A percentile compares a stretch with the other conserved stretches of the same genome.
These are phyloP conservation scores for Grigorovia yakushimaensis DNA, from an alignment of 805 yeast species.

Conservation along the genomic window DNA sequence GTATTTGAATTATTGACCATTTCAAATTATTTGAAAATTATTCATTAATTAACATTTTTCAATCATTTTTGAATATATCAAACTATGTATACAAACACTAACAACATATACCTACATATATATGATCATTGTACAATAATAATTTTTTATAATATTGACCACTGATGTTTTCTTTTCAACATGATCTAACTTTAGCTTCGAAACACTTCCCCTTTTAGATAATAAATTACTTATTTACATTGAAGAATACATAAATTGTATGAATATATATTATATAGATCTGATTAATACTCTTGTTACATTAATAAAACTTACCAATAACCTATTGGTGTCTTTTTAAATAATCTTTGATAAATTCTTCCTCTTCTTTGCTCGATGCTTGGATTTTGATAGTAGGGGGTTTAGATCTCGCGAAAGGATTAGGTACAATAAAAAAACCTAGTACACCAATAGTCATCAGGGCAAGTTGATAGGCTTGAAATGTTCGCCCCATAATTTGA, in stretches of 20 bases:
- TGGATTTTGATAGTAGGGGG: conserved; percentile 58
- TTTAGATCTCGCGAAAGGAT: conserved; percentile 51
- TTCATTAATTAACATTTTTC: too few relatives aligned
- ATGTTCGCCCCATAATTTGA: conserved; percentile 71
- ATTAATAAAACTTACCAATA: too few relatives aligned
- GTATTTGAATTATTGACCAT: neutral
- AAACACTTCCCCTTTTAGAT: too few relatives aligned
- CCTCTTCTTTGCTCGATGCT: conserved; percentile 81
- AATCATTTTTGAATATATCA: too few relatives aligned
- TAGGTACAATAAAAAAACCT: conserved; percentile 53
- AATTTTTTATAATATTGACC: neutral
- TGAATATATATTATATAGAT: neutral
- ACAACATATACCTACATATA: neutral
- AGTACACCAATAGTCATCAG: conserved; percentile 71
- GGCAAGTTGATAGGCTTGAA: conserved; percentile 78
- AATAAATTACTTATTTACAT: neutral
- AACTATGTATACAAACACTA: too few relatives aligned
- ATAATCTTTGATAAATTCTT: conserved; percentile 71
- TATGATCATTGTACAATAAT: neutral
- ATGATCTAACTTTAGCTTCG: too few relatives aligned
- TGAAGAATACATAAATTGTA: neutral
- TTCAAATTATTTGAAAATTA: neutral
- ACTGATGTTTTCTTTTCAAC: too few relatives aligned
- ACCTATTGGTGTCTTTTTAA: conserved; percentile 32
- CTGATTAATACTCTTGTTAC: too few relatives aligned